Evolutionary conservation across 345 rosid genomes (phyloP).

Genomic region (Raphanus raphanistrum): DNA sequence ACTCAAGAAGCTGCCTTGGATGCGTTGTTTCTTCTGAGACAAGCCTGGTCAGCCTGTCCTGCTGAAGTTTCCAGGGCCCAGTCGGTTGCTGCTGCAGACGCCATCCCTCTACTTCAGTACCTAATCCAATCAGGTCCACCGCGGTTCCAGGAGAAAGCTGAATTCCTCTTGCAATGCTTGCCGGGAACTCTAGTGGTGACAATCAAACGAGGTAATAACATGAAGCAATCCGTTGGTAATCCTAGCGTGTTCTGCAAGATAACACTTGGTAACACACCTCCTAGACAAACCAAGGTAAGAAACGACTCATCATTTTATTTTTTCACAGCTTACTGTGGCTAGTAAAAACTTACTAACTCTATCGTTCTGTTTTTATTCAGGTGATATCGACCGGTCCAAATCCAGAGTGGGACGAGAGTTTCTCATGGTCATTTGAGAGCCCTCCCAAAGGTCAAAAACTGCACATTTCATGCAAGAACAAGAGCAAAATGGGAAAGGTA

Average conservation of each 20-base stretch:
- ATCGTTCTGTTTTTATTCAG: conserved; percentile 33
- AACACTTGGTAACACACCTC: conserved; percentile 83
- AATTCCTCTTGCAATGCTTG: conserved; percentile 89
- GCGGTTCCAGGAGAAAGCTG: conserved; percentile 97
- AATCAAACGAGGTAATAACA: conserved; percentile 91
- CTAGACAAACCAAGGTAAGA: conserved; percentile 79
- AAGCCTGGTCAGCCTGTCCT: conserved; percentile 99
- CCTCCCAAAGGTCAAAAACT: conserved; percentile 99
- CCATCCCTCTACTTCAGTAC: conserved; percentile 90
- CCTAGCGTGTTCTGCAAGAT: conserved; percentile 94
- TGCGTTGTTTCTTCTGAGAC: conserved; percentile 89
- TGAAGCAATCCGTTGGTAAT: conserved; percentile 98
- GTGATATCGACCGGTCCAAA: conserved; percentile 92
- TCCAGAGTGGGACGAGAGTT: conserved; percentile 98
- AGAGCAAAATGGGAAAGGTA: conserved; percentile 98
- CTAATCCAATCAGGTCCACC: conserved; percentile 98
- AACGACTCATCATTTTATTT: background rate
- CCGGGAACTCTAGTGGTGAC: conserved; percentile 92
- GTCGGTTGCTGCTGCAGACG: conserved; percentile 96
- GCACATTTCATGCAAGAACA: conserved; percentile 95
- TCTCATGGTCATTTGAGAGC: conserved; percentile 94
- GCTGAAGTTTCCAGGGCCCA: conserved; percentile 95
- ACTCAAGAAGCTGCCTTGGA: conserved; percentile 99
- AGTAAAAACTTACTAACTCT: background rate
- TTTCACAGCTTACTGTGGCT: background rate